Conservation (phyloP, 805 yeast species). For the Brettanomyces custersianus region DNA sequence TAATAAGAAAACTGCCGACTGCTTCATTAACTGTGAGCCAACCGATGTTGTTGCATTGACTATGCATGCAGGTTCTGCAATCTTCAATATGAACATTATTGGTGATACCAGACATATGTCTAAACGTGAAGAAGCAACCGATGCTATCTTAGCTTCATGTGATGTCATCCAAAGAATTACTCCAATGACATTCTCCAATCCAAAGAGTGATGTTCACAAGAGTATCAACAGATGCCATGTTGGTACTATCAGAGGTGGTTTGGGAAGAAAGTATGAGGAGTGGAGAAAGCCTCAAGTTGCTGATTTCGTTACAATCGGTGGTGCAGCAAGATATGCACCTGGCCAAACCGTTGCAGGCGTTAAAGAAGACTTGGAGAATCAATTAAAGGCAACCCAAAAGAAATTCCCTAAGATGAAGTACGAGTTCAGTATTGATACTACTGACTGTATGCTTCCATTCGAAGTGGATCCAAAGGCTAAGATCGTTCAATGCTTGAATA, state of each 20-base stretch:
- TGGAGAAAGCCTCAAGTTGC: constrained; percentile 27
- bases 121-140: constrained; percentile 25
- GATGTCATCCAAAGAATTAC: constrained; percentile 20
- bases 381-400: constrained; percentile 17
- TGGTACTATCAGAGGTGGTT: constrained; percentile 24
- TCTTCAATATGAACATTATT: constrained; percentile 20
- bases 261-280: constrained; percentile 20
- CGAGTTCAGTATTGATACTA: constrained; percentile 12
- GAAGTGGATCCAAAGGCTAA: constrained; percentile 16
- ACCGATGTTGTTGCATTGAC: constrained; percentile 22
- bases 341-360: constrained; percentile 21
- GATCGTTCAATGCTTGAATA: constrained; percentile 13
- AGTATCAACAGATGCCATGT: constrained; percentile 23
- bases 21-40: constrained; percentile 24
- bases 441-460: constrained; percentile 19
- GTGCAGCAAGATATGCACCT: constrained; percentile 26
- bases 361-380: constrained; percentile 16
- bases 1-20: constrained; percentile 20
- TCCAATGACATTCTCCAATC: constrained; percentile 19
- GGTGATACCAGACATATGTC: constrained; percentile 27
- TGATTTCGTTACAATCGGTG: constrained; percentile 24
- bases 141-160: constrained; percentile 22
- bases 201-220: constrained; percentile 16
- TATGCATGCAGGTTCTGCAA: constrained; percentile 25
- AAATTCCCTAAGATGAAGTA: constrained; percentile 18